A percentile compares a stretch with the other conserved stretches of the same genome.
Conservation (phyloP, 2,329 filamentous ascomycete species). For the Arachnopeziza araneosa region DNA sequence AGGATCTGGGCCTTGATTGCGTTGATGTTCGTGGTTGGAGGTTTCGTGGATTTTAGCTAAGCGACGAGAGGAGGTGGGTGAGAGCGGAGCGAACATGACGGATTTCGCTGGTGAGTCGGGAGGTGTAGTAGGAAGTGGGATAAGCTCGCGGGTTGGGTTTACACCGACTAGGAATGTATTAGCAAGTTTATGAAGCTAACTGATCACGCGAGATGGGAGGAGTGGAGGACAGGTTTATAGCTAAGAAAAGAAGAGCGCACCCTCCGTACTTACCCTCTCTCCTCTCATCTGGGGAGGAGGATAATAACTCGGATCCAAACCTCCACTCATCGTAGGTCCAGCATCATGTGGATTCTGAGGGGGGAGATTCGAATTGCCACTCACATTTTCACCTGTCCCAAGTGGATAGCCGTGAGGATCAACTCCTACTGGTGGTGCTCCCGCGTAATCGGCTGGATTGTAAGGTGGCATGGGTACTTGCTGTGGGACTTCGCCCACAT, state of each 20-base stretch:
- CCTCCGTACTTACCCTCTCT: conserved; percentile 19
- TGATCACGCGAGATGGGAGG: not conserved
- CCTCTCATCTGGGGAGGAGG: conserved; percentile 12
- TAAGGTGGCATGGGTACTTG: conserved; percentile 25
- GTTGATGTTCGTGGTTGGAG: conserved; percentile 1
- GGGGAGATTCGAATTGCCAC: conserved; percentile 16
- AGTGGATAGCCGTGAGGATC: conserved; percentile 15
- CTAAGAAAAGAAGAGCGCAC: conserved; percentile 21
- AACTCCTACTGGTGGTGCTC: conserved; percentile 2
- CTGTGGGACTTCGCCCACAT: conserved; percentile 13
- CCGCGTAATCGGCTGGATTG: conserved; percentile 28
- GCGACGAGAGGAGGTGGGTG: conserved; percentile 23
- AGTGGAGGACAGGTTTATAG: conserved; percentile 2
- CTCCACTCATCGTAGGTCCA: conserved; percentile 4
- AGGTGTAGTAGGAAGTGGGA: conserved; percentile 11
- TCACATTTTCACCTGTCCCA: conserved; percentile 31
- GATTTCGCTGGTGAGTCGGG: conserved; percentile 20
- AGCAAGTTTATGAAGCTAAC: not conserved
- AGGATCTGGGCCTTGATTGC: not conserved
- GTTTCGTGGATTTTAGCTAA: conserved; percentile 16
- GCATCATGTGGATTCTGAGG: conserved; percentile 10
- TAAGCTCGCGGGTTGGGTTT: conserved; percentile 1
- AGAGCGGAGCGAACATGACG: conserved; percentile 29
- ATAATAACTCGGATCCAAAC: not conserved
- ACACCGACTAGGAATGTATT: conserved; percentile 2